These are phyloP conservation scores for Diplodia seriata DNA, from an alignment of 2,329 filamentous ascomycete genomes.

Conservation along the genomic window DNA sequence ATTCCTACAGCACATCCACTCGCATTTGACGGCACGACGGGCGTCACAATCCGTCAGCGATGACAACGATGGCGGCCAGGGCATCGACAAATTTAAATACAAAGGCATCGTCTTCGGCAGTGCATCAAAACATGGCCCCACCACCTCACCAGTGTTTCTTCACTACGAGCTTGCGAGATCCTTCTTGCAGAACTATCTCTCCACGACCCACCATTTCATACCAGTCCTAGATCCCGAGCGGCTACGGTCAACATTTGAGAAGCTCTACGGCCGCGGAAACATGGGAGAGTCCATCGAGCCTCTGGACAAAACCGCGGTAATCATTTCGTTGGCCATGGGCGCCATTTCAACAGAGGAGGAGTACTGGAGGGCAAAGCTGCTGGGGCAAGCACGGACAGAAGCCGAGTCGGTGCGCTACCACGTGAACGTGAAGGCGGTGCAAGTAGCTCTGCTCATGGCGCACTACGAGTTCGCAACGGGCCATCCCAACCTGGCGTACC, in stretches of 20 bases:
- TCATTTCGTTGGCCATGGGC: slow-evolving; percentile 25
- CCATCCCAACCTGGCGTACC: slow-evolving; percentile 8
- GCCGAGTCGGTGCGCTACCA: slow-evolving; percentile 6
- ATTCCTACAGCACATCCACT: slow-evolving; percentile 27
- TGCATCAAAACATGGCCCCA: neutral
- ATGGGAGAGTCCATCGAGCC: neutral
- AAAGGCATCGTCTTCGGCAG: slow-evolving; percentile 17
- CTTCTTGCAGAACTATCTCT: slow-evolving; percentile 19
- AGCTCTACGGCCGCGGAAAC: neutral
- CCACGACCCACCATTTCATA: neutral
- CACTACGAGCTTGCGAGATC: slow-evolving; percentile 12
- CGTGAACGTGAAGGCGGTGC: slow-evolving; percentile 20
- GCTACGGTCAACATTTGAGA: neutral
- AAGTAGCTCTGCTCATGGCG: slow-evolving; percentile 9
- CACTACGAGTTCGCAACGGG: slow-evolving; percentile 24
- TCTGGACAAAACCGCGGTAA: neutral
- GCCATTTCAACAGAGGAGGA: slow-evolving; percentile 4
- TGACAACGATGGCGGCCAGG: slow-evolving; percentile 5
- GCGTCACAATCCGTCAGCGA: neutral
- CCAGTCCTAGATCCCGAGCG: slow-evolving; percentile 15
- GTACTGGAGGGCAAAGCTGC: slow-evolving; percentile 5
- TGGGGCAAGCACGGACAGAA: slow-evolving; percentile 14
- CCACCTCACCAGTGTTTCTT: neutral
- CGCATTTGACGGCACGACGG: neutral
- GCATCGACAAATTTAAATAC: slow-evolving; percentile 25